Evolutionary conservation across 805 yeast species (phyloP).

Genomic region (Jamesozyma jinghongensis): DNA sequence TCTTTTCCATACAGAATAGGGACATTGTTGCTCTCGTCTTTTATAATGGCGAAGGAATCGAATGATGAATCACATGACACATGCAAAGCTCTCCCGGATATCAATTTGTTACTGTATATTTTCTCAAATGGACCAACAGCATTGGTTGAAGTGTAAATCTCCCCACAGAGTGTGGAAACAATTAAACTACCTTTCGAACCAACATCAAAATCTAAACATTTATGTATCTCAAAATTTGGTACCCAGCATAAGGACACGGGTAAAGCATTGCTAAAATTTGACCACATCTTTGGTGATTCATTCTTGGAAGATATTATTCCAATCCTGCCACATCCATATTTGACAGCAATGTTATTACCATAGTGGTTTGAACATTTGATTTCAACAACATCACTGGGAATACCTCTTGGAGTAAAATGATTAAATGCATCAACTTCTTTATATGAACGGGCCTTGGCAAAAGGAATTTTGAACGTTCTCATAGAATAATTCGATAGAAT

Average conservation of each 20-base stretch:
- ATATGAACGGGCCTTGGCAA: slow-evolving; percentile 20
- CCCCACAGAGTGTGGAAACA: slow-evolving; percentile 60
- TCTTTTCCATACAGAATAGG: slow-evolving; percentile 46
- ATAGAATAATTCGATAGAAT: slow-evolving; percentile 51
- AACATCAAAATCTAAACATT: slow-evolving; percentile 50
- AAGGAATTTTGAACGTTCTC: slow-evolving; percentile 39
- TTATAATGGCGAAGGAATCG: slow-evolving; percentile 55
- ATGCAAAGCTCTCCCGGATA: slow-evolving; percentile 30
- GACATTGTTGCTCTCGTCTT: slow-evolving; percentile 51
- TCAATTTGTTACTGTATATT: slow-evolving; percentile 29
- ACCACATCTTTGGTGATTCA: slow-evolving; percentile 21
- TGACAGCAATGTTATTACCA: slow-evolving; percentile 39
- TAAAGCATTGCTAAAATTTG: slow-evolving; percentile 34
- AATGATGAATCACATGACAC: slow-evolving; percentile 62
- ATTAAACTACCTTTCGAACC: slow-evolving; percentile 61
- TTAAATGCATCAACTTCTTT: slow-evolving; percentile 28
- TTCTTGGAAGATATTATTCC: slow-evolving; percentile 25
- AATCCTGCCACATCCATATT: slow-evolving; percentile 54
- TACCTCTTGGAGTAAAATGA: slow-evolving; percentile 28
- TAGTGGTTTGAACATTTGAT: slow-evolving; percentile 25
- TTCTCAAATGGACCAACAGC: slow-evolving; percentile 12
- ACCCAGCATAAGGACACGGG: slow-evolving; percentile 51
- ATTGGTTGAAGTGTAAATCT: slow-evolving; percentile 38
- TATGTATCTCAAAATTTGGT: slow-evolving; percentile 44
- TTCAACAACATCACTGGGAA: slow-evolving; percentile 25